Percentiles rank a stretch among this genome's conserved stretches.
Evolutionary conservation across 2,329 filamentous ascomycete species (phyloP).

Genomic region (Curvularia verruculosa): DNA sequence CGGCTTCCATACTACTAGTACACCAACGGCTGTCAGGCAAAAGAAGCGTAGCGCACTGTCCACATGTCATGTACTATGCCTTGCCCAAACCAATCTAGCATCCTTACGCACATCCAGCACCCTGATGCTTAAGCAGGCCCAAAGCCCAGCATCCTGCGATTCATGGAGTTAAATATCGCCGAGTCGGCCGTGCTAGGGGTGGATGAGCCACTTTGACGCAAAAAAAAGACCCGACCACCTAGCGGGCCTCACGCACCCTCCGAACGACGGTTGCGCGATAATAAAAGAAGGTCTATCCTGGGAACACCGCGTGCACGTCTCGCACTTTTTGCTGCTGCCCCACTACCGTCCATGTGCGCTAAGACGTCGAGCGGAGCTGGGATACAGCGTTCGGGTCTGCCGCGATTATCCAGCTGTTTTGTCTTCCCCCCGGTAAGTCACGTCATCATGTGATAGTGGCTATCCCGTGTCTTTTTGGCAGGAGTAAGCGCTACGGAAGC

Average conservation of each 20-base stretch:
- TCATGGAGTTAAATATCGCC: slow-evolving; percentile 1
- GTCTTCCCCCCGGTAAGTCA: too few relatives aligned
- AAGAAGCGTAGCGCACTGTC: background rate
- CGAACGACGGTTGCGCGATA: background rate
- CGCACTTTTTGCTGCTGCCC: background rate
- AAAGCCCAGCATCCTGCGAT: background rate
- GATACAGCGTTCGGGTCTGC: background rate
- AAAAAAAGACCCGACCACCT: background rate
- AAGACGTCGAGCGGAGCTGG: too few relatives aligned
- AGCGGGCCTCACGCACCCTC: background rate
- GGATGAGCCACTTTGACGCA: background rate
- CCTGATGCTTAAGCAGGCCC: background rate
- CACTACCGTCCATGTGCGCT: too few relatives aligned
- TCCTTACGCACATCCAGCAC: background rate
- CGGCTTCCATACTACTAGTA: background rate
- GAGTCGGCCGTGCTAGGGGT: background rate
- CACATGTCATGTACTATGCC: background rate
- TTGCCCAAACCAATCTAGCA: background rate
- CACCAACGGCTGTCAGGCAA: background rate
- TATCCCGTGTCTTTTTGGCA: background rate
- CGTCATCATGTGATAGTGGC: too few relatives aligned
- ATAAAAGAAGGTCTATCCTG: background rate
- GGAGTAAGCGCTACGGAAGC: background rate
- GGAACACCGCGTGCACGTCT: background rate
- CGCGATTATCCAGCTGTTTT: too few relatives aligned